Evolutionary conservation across 257 asterid species (phyloP).

Genomic region (Capsicum baccatum): DNA sequence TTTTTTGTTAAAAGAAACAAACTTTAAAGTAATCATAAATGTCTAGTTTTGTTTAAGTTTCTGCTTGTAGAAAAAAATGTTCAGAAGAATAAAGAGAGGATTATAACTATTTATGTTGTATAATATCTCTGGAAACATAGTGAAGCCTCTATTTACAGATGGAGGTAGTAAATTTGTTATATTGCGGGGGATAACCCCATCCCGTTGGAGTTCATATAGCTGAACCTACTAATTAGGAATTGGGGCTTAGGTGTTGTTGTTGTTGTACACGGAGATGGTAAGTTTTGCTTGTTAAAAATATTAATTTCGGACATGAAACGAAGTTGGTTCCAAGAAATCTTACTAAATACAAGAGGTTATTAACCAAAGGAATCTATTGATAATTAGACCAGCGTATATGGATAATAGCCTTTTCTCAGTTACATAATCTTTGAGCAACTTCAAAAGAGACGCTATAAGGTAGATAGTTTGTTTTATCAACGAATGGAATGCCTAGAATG

Average conservation of each 20-base stretch:
- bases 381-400: neutral
- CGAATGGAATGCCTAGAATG: conserved; percentile 13
- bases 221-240: neutral
- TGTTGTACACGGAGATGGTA: neutral
- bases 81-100: neutral
- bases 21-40: neutral
- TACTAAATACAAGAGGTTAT: neutral
- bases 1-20: neutral
- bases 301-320: neutral
- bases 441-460: neutral
- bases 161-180: neutral
- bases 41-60: too few species aligned
- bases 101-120: neutral
- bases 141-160: neutral
- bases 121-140: neutral
- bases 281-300: neutral
- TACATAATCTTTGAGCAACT: neutral
- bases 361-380: neutral
- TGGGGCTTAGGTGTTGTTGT: neutral
- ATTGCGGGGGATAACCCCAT: neutral
- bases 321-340: neutral
- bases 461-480: neutral
- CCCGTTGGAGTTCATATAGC: neutral
- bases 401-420: neutral
- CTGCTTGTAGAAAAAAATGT: neutral